phyloP scores from a whole-genome alignment of 371 early-diverging fungal genomes.

The Mucor indicus region DNA sequence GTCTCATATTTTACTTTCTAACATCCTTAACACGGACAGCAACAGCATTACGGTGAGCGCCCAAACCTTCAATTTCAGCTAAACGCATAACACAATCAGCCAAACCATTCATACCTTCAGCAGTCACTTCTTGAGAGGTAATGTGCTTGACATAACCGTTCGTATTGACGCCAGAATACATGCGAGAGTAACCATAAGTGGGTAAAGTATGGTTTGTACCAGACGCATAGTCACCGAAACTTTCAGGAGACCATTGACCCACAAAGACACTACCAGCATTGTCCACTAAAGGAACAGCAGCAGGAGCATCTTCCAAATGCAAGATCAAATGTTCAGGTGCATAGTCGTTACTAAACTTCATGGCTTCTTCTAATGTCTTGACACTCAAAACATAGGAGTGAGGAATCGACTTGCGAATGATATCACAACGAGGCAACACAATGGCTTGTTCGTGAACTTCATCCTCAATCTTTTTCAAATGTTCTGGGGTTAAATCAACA shows the following conservation, averaged over 20 bases:
- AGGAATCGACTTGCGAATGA: conserved; percentile 84
- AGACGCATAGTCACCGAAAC: conserved; percentile 98
- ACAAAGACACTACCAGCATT: conserved; percentile 98
- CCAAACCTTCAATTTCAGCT: conserved; percentile 93
- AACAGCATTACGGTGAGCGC: conserved; percentile 96
- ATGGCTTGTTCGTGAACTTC: conserved; percentile 82
- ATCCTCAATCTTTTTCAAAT: conserved; percentile 72
- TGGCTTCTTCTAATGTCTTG: conserved; percentile 71
- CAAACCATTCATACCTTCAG: conserved; percentile 81
- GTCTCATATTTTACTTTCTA: conserved; percentile 31
- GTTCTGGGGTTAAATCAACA: conserved; percentile 63
- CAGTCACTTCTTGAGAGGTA: conserved; percentile 88
- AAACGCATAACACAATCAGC: conserved; percentile 90
- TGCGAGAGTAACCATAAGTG: conserved; percentile 95
- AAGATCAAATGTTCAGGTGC: conserved; percentile 98
- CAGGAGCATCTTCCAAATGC: conserved; percentile 77
- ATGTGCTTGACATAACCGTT: conserved; percentile 94
- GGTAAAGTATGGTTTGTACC: conserved; percentile 99
- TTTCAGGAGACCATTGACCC: conserved; percentile 93
- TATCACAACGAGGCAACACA: conserved; percentile 84
- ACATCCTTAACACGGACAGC: conserved; percentile 79
- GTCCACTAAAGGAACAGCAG: conserved; percentile 58
- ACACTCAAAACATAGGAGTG: conserved; percentile 78
- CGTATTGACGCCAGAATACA: conserved; percentile 97
- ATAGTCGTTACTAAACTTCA: conserved; percentile 90